Evolutionary conservation across 768 basidiomycete species (phyloP), one percentile per base, ranked within the genome.

Genomic region (Russula foetens): DNA sequence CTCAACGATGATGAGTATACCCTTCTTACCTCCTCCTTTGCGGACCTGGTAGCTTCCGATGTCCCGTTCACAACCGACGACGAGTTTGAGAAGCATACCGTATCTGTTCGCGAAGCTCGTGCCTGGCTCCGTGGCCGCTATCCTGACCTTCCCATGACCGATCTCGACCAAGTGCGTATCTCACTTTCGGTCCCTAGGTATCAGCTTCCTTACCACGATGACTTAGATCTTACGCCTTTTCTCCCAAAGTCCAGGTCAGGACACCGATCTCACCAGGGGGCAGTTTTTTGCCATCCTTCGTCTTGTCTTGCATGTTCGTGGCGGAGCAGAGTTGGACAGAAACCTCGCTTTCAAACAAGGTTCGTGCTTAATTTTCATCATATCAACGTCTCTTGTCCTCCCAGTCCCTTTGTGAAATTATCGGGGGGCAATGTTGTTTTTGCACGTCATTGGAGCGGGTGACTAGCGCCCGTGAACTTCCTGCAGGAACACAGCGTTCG

Each of bases 51-150:
- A 33, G 69, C 67, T 48, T 65, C 63, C 57, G 60, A 67, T 49
- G 2, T 23, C 17, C 66, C 60, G 0, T 49, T 43, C 35, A 31
- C 53, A 50, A 72, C 77, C 59, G 82, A 84, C 70, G 72, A 70
- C 0, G 78, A 79, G 67, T 85, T 81, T 66, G 85, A 86, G 60
- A 69, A 72, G 19, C 76, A 81, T 54, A 64, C 70, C 4, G 73
- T 90, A 12, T 79, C 84, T 43, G 78, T 75, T 23, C 79, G 88
- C 31, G 89, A 91, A 69, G 84, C 78, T 11, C 75, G 88, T 41
- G 88, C 85, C 4, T 91, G 88, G 88, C 72, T 91, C 52, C 73
- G 86, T 24, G 89, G 90, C 14, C 75, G 87, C 60, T 90, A 87
- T 67, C 73, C 81, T 6, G 74, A 78, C 63, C 68, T 90, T 7